These are phyloP conservation scores for Microdochium nivale DNA, from an alignment of 2,329 filamentous ascomycete species.

Conservation along the genomic window DNA sequence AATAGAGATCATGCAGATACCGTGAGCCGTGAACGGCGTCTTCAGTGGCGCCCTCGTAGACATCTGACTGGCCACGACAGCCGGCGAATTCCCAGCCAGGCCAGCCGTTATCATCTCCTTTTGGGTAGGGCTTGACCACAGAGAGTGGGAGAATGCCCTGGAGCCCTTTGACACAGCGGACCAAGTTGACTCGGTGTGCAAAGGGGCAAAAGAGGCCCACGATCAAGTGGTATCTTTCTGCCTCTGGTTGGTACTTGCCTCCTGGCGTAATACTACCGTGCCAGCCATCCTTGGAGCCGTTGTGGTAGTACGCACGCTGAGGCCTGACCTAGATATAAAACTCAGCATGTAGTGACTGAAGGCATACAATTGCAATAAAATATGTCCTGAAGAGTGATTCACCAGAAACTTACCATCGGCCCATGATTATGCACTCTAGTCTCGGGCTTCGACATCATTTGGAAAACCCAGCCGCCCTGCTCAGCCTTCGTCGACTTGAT, in stretches of 20 bases:
- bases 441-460: no score
- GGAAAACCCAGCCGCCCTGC: no score
- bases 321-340: no score
- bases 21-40: slow-evolving; percentile 50
- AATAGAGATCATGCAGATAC: slow-evolving; percentile 55
- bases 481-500: no score
- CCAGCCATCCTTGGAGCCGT: slow-evolving; percentile 14
- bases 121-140: slow-evolving; percentile 57
- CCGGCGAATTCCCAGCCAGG: slow-evolving; percentile 53
- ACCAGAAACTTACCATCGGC: no score
- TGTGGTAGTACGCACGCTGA: slow-evolving; percentile 3
- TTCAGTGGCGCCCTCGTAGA: slow-evolving; percentile 50
- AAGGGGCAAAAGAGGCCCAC: slow-evolving; percentile 56
- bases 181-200: slow-evolving; percentile 25
- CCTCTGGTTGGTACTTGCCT: slow-evolving; percentile 12
- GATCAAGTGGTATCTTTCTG: slow-evolving; percentile 14
- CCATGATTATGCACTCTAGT: no score
- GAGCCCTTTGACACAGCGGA: slow-evolving; percentile 50
- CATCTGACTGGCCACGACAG: slow-evolving; percentile 25
- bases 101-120: slow-evolving; percentile 54
- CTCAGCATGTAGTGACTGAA: no score
- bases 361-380: no score
- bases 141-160: slow-evolving; percentile 44
- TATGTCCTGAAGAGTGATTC: no score
- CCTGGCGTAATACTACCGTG: slow-evolving; percentile 13